phyloP scores from a whole-genome alignment of 2,329 filamentous ascomycete genomes.

The Zalaria sp. region DNA sequence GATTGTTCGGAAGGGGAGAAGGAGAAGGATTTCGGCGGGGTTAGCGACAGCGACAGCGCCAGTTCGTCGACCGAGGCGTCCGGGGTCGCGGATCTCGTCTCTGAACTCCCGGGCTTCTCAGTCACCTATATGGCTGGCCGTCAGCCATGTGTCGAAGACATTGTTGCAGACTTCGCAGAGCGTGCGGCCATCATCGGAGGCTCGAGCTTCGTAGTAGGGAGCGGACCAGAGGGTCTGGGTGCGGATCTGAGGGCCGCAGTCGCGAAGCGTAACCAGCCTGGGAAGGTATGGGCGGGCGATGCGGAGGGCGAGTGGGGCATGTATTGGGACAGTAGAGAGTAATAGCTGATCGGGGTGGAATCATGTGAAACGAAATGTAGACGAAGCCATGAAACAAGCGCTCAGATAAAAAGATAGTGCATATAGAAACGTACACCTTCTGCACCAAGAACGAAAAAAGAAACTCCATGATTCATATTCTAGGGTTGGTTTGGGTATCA shows the following conservation, averaged over 20 bases:
- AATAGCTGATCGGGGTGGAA: neutral
- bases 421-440: too few relatives aligned
- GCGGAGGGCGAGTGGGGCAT: conserved; percentile 4
- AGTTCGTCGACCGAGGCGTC: neutral
- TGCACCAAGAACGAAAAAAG: too few relatives aligned
- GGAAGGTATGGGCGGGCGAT: conserved; percentile 7
- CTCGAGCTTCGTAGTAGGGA: conserved; percentile 4
- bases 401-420: too few relatives aligned
- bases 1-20: neutral
- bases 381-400: too few relatives aligned
- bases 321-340: conserved; percentile 5
- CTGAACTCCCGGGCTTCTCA: neutral
- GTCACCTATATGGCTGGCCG: conserved; percentile 3
- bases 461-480: too few relatives aligned
- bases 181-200: conserved; percentile 4
- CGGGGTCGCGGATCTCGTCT: neutral
- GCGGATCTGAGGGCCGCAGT: conserved; percentile 4
- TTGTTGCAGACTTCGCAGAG: conserved; percentile 4
- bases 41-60: neutral
- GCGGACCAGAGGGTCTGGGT: conserved; percentile 5
- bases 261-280: conserved; percentile 3
- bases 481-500: too few relatives aligned
- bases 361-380: too few relatives aligned
- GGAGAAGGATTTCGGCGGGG: neutral
- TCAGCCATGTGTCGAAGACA: conserved; percentile 4